Evolutionary conservation across 805 yeast genomes (phyloP).

Genomic region (Barnettozyma sp.): DNA sequence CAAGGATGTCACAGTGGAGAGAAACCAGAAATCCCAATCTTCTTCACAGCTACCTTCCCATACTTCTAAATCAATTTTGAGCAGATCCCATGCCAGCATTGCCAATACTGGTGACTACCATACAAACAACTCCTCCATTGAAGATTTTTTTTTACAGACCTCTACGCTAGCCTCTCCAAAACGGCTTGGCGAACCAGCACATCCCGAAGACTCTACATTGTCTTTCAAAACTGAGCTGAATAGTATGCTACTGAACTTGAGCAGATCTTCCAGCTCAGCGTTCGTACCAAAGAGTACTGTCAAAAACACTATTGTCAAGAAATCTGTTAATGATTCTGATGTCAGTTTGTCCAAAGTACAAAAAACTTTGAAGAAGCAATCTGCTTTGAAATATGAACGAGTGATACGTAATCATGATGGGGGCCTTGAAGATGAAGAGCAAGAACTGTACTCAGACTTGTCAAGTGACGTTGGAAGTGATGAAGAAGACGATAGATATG

Average conservation of each 20-base stretch:
- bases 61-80: constrained; percentile 14
- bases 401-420: constrained; percentile 5
- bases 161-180: constrained; percentile 6
- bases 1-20: constrained; percentile 25
- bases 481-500: constrained; percentile 24
- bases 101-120: constrained; percentile 4
- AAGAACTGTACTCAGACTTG: constrained; percentile 10
- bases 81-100: constrained; percentile 16
- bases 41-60: background rate
- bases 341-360: constrained; percentile 2
- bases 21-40: constrained; percentile 6
- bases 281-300: constrained; percentile 39
- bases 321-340: constrained; percentile 10
- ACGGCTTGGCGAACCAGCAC: constrained; percentile 1
- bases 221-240: constrained; percentile 12
- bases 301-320: constrained; percentile 6
- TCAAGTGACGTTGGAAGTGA: constrained; percentile 17
- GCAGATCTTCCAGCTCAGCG: constrained; percentile 13
- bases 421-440: constrained; percentile 13
- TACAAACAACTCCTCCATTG: constrained; percentile 20
- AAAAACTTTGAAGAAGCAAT: constrained; percentile 5
- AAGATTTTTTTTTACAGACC: constrained; percentile 22
- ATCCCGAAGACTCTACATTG: background rate
- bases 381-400: constrained; percentile 9
- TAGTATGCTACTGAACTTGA: constrained; percentile 5